Base-by-base conservation (phyloP, 257 asterid genomes). In the Solanum chiquidenum region DNA sequence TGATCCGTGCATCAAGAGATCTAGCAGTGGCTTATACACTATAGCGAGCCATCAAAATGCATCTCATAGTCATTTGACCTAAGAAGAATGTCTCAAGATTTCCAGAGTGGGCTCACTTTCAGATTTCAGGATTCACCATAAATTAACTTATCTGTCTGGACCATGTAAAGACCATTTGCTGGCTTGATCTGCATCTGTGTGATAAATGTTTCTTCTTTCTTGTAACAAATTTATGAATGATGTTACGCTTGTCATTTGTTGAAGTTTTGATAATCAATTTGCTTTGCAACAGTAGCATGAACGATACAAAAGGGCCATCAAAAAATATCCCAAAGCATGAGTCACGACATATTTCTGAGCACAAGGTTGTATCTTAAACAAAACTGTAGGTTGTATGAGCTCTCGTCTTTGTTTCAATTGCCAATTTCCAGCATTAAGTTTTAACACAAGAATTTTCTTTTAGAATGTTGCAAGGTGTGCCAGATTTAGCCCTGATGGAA, bases 401-500 rank as follows among this genome's bases (percentile, higher is more conserved):
- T 69, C 86, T 35, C 12, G 16, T 74, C 68, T 71, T 52, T 84
- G 44, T 33, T 37, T 27, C 20, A 66, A 49, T 60, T 77, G 69
- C 58, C 35, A 27, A 42, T 68, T 66, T 27, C 66, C 33, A 12
- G 86, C 83, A 87, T 82, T 68, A 83, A 60, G 79, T 84, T 27
- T 73, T 33, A 7, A 27, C 82, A 46, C 73, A 80, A 89, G 90
- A 83, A 79, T 12, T 71, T 35, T 87, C 83, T 66, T 87, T 83
- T 77, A 95, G 98, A 94, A 91, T 90, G 94, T 90, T 38, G 97
- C 96, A 58, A 93, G 96, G 90, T 95, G 98, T 89, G 98, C 98
- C 89, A 94, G 95, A 90, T 95, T 94, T 84, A 95, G 98, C 88
- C 96, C 95, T 34, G 98, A 95, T 91, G 98, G 98, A 89, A 94